phyloP scores from a whole-genome alignment of 1,284 basidiomycete genomes.

The Heterobasidion parviporum region DNA sequence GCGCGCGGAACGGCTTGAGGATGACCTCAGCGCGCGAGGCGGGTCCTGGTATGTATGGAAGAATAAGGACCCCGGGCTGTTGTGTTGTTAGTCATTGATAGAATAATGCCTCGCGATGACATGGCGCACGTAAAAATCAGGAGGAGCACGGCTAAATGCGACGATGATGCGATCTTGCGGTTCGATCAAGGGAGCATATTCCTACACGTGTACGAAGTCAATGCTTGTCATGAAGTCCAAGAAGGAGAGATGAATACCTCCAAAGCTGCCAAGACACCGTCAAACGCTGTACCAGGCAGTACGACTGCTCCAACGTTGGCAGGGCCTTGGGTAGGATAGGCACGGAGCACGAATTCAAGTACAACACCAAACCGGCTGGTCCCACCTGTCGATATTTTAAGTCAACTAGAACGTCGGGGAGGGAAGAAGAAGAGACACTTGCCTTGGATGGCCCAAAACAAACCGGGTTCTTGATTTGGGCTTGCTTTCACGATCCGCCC shows the following conservation, averaged over 20 bases:
- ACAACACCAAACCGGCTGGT: neutral
- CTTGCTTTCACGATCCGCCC: neutral
- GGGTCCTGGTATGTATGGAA: neutral
- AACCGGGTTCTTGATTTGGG: neutral
- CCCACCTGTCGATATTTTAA: neutral
- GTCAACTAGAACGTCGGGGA: neutral
- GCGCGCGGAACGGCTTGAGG: neutral
- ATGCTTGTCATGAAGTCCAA: neutral
- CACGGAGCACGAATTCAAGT: neutral
- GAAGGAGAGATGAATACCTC: neutral
- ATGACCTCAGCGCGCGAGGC: neutral
- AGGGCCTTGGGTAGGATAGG: neutral
- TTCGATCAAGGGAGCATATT: neutral
- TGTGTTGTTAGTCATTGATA: neutral
- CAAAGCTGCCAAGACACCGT: neutral
- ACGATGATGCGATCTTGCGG: neutral
- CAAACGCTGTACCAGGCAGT: neutral
- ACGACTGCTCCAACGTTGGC: neutral
- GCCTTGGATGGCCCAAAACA: neutral
- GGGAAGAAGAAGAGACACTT: neutral
- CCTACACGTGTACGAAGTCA: neutral
- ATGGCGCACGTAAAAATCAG: neutral
- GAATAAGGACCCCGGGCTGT: neutral
- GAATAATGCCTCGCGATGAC: neutral
- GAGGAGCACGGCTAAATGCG: neutral